These are phyloP conservation scores for Colletotrichum gloeosporioides DNA, from an alignment of 2,329 filamentous ascomycete genomes.

Conservation along the genomic window DNA sequence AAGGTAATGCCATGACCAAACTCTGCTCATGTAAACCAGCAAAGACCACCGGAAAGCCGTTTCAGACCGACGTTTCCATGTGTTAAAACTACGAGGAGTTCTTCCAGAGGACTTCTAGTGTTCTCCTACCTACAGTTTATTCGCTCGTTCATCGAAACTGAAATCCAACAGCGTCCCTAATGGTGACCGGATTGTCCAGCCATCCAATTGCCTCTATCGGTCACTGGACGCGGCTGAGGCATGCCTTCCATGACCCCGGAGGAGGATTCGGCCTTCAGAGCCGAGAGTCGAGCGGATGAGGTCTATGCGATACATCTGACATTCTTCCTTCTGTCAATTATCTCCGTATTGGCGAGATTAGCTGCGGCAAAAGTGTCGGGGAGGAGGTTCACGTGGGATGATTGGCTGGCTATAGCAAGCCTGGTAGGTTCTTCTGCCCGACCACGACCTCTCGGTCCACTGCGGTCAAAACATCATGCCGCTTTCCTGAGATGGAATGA, in stretches of 20 bases:
- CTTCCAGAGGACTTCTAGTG: neutral
- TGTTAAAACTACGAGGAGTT: neutral
- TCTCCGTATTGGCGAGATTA: neutral
- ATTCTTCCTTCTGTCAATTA: slow-evolving; percentile 1
- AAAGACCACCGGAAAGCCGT: neutral
- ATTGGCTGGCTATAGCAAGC: slow-evolving; percentile 5
- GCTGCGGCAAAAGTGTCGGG: neutral
- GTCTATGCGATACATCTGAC: neutral
- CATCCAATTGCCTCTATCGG: neutral
- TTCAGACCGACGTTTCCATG: neutral
- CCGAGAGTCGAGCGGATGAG: neutral
- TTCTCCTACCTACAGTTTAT: neutral
- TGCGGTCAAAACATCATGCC: neutral
- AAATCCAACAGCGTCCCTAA: neutral
- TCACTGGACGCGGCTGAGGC: neutral
- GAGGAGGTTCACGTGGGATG: slow-evolving; percentile 1
- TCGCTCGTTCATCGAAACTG: neutral
- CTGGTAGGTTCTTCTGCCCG: neutral
- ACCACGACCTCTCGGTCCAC: no score
- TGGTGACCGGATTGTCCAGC: neutral
- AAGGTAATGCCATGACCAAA: neutral
- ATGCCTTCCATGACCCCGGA: slow-evolving; percentile 2
- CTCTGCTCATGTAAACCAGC: neutral
- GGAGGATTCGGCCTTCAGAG: neutral
- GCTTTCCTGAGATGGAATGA: neutral